These are phyloP conservation scores for Trametes punicea DNA, from an alignment of 768 basidiomycete species.

Conservation along the genomic window DNA sequence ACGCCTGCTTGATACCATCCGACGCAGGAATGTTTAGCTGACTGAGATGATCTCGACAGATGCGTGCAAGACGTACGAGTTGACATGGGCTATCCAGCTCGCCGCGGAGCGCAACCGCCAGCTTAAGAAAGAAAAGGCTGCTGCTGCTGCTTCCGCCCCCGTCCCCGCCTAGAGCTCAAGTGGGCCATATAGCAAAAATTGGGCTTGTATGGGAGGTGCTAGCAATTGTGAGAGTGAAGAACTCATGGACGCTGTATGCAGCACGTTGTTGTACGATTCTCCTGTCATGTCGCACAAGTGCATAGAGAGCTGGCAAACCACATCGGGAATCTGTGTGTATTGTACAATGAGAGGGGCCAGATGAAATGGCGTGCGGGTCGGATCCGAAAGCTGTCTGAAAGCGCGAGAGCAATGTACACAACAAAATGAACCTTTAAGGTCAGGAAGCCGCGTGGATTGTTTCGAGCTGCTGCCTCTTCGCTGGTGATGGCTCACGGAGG, in stretches of 20 bases:
- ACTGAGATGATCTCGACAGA: conserved; percentile 40
- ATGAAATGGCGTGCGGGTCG: too few relatives aligned
- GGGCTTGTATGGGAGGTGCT: neutral
- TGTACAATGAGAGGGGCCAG: too few relatives aligned
- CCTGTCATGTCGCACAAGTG: neutral
- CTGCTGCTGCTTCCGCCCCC: neutral
- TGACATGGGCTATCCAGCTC: conserved; percentile 90
- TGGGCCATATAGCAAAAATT: neutral
- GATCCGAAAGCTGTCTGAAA: too few relatives aligned
- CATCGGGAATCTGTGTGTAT: neutral
- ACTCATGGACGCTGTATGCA: neutral
- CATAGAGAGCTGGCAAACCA: neutral
- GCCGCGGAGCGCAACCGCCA: conserved; percentile 67
- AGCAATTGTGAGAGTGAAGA: neutral
- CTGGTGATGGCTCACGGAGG: neutral
- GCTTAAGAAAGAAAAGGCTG: conserved; percentile 11
- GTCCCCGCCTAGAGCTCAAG: neutral
- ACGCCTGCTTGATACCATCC: conserved; percentile 10
- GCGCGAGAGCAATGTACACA: neutral
- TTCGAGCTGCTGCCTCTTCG: conserved; percentile 4
- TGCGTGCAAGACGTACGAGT: conserved; percentile 83
- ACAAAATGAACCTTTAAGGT: neutral
- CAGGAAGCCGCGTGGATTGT: neutral
- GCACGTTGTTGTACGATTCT: neutral
- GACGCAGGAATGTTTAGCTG: neutral